phyloP scores from a whole-genome alignment of 2,329 filamentous ascomycete genomes.

The Boeremia exigua region DNA sequence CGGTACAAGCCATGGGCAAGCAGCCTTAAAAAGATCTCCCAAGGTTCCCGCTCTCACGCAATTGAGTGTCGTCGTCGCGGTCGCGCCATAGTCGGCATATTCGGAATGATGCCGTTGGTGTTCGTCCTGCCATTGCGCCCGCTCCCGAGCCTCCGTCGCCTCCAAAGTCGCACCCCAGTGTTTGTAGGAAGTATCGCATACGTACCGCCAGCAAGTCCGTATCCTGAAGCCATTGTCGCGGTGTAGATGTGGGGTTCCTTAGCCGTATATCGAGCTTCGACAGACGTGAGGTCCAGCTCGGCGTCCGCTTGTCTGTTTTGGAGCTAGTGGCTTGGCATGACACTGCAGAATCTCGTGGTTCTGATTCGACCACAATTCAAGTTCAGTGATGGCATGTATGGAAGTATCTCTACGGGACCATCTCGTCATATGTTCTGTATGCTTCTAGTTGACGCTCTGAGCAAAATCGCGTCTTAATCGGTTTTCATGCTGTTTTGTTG shows the following conservation, averaged over 20 bases:
- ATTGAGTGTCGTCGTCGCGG: not conserved
- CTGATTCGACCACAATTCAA: not conserved
- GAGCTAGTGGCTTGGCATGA: slow-evolving; percentile 7
- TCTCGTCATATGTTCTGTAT: no score
- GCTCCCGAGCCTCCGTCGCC: slow-evolving; percentile 11
- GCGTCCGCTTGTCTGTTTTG: not conserved
- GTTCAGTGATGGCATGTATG: no score
- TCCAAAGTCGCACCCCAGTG: slow-evolving; percentile 8
- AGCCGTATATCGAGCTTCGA: slow-evolving; percentile 18
- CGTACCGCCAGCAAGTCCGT: slow-evolving; percentile 80
- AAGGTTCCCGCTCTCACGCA: no score
- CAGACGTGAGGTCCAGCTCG: slow-evolving; percentile 26
- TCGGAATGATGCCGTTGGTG: slow-evolving; percentile 11
- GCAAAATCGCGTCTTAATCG: no score
- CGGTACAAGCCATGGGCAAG: not conserved
- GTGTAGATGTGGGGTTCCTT: slow-evolving; percentile 38
- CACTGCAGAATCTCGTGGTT: not conserved
- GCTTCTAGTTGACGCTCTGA: no score
- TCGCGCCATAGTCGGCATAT: slow-evolving; percentile 1
- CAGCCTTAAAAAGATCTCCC: not conserved
- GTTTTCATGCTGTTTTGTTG: no score
- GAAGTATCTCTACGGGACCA: no score
- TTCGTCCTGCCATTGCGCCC: slow-evolving; percentile 29
- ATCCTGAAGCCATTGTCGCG: slow-evolving; percentile 77
- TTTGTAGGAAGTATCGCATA: slow-evolving; percentile 22